Evolutionary conservation across 345 rosid species (phyloP).

Genomic region (Capsella bursapastoris): DNA sequence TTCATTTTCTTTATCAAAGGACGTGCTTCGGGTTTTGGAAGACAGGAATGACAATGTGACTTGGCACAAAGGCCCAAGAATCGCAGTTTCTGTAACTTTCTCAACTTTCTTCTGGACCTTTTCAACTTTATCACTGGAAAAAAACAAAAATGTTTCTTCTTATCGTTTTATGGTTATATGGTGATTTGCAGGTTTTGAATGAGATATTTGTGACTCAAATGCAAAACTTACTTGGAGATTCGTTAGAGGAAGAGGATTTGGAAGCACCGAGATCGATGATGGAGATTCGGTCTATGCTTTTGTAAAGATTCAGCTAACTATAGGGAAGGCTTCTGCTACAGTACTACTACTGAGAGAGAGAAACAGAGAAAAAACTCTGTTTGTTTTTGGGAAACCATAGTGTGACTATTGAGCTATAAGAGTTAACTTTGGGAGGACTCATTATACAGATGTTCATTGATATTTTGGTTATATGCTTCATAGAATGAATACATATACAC

Average conservation of each 20-base stretch:
- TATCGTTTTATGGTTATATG: neutral
- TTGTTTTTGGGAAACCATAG: neutral
- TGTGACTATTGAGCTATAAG: neutral
- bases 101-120: neutral
- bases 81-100: slow-evolving; percentile 70
- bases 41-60: slow-evolving; percentile 68
- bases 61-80: slow-evolving; percentile 72
- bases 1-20: slow-evolving; percentile 48
- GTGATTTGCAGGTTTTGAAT: slow-evolving; percentile 63
- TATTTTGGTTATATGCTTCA: neutral
- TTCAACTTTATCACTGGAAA: neutral
- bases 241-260: slow-evolving; percentile 63
- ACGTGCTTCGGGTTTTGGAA: slow-evolving; percentile 69
- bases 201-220: slow-evolving; percentile 74
- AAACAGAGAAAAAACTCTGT: neutral
- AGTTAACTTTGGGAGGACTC: neutral
- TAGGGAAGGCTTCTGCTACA: slow-evolving; percentile 48
- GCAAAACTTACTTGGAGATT: slow-evolving; percentile 78
- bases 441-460: neutral
- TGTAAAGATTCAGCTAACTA: slow-evolving; percentile 59
- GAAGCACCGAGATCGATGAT: slow-evolving; percentile 76
- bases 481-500: neutral
- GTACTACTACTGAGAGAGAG: slow-evolving; percentile 44
- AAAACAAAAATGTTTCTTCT: neutral
- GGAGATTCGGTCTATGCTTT: slow-evolving; percentile 80